These are phyloP conservation scores for Pseudevernia furfuracea DNA, from an alignment of 495 filamentous ascomycete species.

Conservation along the genomic window DNA sequence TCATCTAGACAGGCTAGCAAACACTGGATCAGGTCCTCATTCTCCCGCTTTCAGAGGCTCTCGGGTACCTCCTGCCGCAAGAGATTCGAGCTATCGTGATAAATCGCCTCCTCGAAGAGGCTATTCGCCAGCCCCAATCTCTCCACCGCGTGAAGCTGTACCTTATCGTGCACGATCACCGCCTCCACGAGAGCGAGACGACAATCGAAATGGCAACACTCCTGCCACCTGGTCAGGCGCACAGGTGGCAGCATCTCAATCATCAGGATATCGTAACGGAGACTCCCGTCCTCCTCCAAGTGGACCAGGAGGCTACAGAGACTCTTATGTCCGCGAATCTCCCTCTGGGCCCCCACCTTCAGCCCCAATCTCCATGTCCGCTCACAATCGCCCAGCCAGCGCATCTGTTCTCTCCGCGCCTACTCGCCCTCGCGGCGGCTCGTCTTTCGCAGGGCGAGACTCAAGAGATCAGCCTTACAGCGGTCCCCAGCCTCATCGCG, in stretches of 20 bases:
- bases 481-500: slow-evolving; percentile 38
- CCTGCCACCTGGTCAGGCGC: slow-evolving; percentile 13
- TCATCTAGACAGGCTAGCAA: slow-evolving; percentile 28
- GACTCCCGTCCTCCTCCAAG: slow-evolving; percentile 33
- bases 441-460: slow-evolving; percentile 23
- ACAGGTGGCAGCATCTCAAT: slow-evolving; percentile 11
- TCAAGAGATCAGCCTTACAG: slow-evolving; percentile 29
- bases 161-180: slow-evolving; percentile 19
- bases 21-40: slow-evolving; percentile 25
- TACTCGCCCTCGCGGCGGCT: slow-evolving; percentile 50
- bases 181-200: slow-evolving; percentile 16
- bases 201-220: slow-evolving; percentile 17
- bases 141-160: slow-evolving; percentile 21
- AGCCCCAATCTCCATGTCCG: slow-evolving; percentile 38
- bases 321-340: slow-evolving; percentile 34
- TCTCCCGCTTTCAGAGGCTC: slow-evolving; percentile 27
- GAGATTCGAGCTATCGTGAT: slow-evolving; percentile 17
- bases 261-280: slow-evolving; percentile 28
- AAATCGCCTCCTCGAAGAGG: slow-evolving; percentile 23
- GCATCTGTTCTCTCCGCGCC: slow-evolving; percentile 50
- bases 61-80: slow-evolving; percentile 15
- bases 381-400: slow-evolving; percentile 43
- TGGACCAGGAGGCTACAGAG: slow-evolving; percentile 29
- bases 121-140: slow-evolving; percentile 22
- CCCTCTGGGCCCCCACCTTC: slow-evolving; percentile 45